phyloP scores from a whole-genome alignment of 345 rosid genomes.

The Zanthoxylum bungeanum region DNA sequence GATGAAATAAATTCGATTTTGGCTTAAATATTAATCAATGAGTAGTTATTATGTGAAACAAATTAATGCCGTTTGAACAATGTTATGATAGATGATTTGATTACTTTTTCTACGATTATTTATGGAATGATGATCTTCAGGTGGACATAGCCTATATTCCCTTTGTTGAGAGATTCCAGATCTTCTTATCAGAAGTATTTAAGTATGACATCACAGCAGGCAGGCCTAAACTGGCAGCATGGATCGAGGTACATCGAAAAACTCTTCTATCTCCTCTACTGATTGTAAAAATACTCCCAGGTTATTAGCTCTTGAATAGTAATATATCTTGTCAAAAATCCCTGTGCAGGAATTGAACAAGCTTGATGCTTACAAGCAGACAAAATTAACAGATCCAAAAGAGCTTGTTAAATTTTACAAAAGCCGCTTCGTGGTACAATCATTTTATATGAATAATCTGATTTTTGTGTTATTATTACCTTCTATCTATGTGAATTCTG shows the following conservation, averaged over 20 bases:
- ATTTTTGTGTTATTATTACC: neutral
- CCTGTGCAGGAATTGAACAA: neutral
- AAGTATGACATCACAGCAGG: conserved; percentile 58
- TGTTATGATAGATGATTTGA: neutral
- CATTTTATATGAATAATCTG: neutral
- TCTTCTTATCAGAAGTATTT: conserved; percentile 43
- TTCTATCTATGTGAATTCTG: neutral
- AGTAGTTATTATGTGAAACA: neutral
- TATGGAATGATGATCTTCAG: conserved; percentile 29
- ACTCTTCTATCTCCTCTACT: neutral
- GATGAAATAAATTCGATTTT: neutral
- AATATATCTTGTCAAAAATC: neutral
- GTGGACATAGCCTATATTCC: conserved; percentile 72
- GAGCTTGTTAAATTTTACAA: neutral
- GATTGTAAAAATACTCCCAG: neutral
- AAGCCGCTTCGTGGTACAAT: neutral
- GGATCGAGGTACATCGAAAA: conserved; percentile 59
- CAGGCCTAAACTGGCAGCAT: conserved; percentile 70
- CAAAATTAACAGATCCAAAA: neutral
- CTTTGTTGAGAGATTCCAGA: conserved; percentile 64
- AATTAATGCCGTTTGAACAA: neutral
- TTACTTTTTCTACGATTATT: neutral
- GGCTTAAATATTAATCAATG: neutral
- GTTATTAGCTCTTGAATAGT: neutral
- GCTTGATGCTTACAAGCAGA: neutral